Evolutionary conservation across 331 rosid genomes (phyloP), one percentile per base, ranked within the genome.

Genomic region (Pyrus hybrid): DNA sequence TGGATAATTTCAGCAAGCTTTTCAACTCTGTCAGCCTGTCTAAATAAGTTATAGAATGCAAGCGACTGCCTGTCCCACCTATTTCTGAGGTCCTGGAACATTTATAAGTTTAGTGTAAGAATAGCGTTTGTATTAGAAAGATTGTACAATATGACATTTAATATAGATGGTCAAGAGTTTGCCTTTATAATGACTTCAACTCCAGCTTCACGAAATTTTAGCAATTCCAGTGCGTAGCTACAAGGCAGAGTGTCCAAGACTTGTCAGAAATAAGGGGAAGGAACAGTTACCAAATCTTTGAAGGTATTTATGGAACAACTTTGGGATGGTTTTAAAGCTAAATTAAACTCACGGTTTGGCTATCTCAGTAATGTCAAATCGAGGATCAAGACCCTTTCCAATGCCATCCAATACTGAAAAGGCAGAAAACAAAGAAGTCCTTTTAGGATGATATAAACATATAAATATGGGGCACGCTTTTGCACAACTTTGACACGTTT

Each of bases 301-400:
- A 63, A 66, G 66, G 25, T 70, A 32, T n/a, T 56, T 7, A 54
- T 35, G 74, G 2, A 72, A 14, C 53, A 29, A 61, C 35, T 47
- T 25, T 22, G 60, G 75, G 62, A 28, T 35, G 63, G 3, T 43
- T 17, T 32, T 37, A 63, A 79, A 77, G 63, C 61, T 30, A 74
- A 83, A 77, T 16, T 58, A 54, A 61, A 82, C 98, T 91, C 91
- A 93, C 98, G 99, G 99, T 79, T 80, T 95, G 79, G 99, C 97
- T 74, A 95, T 95, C 87, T 95, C 97, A 62, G 99, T 92, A 72
- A 95, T 95, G 77, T 95, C 91, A 84, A 82, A 80, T 79, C 93
- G 91, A 54, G 99, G 96, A 79, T 95, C 97, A 60, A 95, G 99
- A 72, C 99, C 99, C 81, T 95, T 95, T 57, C 99, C 99, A 77